Evolutionary conservation across 139 green algal genomes (phyloP).

Genomic region (Ettlia oleoabundans): DNA sequence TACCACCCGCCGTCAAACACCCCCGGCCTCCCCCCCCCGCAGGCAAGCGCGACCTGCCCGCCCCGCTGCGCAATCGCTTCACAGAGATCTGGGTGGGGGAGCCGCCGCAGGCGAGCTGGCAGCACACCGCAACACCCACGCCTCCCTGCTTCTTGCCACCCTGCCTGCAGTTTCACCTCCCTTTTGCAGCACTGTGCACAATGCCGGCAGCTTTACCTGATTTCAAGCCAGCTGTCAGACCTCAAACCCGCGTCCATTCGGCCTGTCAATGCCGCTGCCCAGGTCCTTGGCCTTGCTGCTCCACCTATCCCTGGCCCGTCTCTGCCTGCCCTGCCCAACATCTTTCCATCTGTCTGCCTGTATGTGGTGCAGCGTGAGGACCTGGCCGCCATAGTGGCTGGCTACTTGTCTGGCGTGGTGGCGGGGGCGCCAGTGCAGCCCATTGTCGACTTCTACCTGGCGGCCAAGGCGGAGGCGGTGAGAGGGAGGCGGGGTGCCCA

Average conservation of each 20-base stretch:
- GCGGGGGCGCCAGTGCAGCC: constrained; percentile 69
- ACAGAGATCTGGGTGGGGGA: constrained; percentile 96
- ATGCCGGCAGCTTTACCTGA: too few relatives aligned
- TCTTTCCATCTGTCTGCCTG: background rate
- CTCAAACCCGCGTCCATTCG: too few relatives aligned
- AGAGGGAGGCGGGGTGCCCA: constrained; percentile 23
- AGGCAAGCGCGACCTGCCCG: constrained; percentile 94
- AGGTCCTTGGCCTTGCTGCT: too few relatives aligned
- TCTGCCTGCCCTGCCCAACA: background rate
- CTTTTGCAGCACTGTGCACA: too few relatives aligned
- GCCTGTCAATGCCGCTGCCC: too few relatives aligned
- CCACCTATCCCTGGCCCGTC: too few relatives aligned
- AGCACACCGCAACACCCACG: too few relatives aligned
- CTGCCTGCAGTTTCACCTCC: too few relatives aligned
- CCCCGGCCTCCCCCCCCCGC: constrained; percentile 38
- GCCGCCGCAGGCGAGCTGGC: constrained; percentile 48
- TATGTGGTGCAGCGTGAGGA: constrained; percentile 65
- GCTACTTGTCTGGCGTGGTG: constrained; percentile 71
- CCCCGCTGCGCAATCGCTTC: constrained; percentile 88
- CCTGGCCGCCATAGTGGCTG: constrained; percentile 77
- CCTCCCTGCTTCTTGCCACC: too few relatives aligned
- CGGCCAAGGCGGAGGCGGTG: constrained; percentile 78
- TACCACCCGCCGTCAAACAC: background rate
- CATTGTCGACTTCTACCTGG: constrained; percentile 95
- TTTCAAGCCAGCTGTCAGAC: too few relatives aligned